phyloP scores from a whole-genome alignment of 306 rosid genomes.

The Rosa chinensis region DNA sequence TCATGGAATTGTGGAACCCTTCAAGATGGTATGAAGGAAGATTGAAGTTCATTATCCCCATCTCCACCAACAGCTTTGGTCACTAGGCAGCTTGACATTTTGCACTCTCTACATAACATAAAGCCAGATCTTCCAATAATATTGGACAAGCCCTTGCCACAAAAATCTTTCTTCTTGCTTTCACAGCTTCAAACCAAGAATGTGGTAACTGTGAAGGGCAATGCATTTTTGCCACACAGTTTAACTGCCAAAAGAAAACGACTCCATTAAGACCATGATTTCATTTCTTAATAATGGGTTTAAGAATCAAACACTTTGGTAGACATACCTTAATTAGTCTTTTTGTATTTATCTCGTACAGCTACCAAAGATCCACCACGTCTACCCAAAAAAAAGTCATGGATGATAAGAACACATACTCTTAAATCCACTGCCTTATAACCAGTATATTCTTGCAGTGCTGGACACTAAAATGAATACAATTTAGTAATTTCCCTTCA shows the following conservation, averaged over 20 bases:
- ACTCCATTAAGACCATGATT: conserved; percentile 18
- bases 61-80: not conserved
- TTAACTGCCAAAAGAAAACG: conserved; percentile 50
- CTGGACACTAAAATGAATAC: conserved; percentile 42
- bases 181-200: conserved; percentile 48
- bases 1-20: not conserved
- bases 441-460: conserved; percentile 45
- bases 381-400: conserved; percentile 70
- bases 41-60: not conserved
- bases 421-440: conserved; percentile 64
- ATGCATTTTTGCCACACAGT: conserved; percentile 60
- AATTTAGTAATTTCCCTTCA: conserved; percentile 6
- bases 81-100: not conserved
- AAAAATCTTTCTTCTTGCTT: conserved; percentile 9
- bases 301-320: not conserved
- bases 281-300: not conserved
- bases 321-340: conserved; percentile 53
- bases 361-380: conserved; percentile 66
- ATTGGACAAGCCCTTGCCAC: not conserved
- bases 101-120: not conserved
- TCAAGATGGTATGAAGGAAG: not conserved
- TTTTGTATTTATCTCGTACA: conserved; percentile 84
- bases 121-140: not conserved
- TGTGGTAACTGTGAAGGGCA: conserved; percentile 69
- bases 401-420: conserved; percentile 62